Percentiles rank a stretch among this genome's conserved stretches.
Conservation (phyloP, 2,329 filamentous ascomycete species). For the Fusarium sp. region DNA sequence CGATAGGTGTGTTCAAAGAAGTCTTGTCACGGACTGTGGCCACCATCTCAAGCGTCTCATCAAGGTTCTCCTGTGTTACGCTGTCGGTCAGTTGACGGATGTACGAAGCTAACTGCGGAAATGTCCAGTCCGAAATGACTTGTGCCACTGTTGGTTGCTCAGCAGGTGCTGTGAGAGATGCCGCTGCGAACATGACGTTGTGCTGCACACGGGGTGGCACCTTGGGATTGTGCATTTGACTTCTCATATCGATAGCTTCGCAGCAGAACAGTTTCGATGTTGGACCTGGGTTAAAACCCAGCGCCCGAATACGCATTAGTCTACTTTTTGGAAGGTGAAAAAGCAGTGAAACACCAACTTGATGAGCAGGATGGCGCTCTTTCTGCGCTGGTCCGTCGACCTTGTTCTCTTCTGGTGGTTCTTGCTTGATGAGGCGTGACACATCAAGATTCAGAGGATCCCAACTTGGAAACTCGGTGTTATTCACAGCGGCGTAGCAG, state of each 20-base stretch:
- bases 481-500: constrained; percentile 52
- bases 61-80: constrained; percentile 50
- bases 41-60: constrained; percentile 47
- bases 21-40: constrained; percentile 55
- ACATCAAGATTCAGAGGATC: constrained; percentile 53
- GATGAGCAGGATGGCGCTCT: constrained; percentile 49
- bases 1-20: constrained; percentile 50
- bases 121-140: constrained; percentile 53
- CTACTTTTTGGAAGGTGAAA: constrained; percentile 61
- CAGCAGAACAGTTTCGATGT: constrained; percentile 49
- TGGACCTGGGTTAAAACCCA: constrained; percentile 51
- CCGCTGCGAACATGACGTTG: constrained; percentile 51
- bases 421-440: constrained; percentile 50
- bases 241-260: constrained; percentile 56
- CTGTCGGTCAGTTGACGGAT: constrained; percentile 54
- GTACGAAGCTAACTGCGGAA: constrained; percentile 53
- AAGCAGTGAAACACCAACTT: constrained; percentile 47
- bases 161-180: constrained; percentile 46
- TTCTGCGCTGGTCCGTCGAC: constrained; percentile 50
- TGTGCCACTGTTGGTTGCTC: constrained; percentile 50
- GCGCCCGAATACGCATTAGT: constrained; percentile 52
- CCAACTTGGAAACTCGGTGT: constrained; percentile 51
- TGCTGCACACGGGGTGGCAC: constrained; percentile 53
- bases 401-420: constrained; percentile 45
- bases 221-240: constrained; percentile 51